Evolutionary conservation across 2,329 filamentous ascomycete species (phyloP).

Genomic region (Fusarium begoniae): DNA sequence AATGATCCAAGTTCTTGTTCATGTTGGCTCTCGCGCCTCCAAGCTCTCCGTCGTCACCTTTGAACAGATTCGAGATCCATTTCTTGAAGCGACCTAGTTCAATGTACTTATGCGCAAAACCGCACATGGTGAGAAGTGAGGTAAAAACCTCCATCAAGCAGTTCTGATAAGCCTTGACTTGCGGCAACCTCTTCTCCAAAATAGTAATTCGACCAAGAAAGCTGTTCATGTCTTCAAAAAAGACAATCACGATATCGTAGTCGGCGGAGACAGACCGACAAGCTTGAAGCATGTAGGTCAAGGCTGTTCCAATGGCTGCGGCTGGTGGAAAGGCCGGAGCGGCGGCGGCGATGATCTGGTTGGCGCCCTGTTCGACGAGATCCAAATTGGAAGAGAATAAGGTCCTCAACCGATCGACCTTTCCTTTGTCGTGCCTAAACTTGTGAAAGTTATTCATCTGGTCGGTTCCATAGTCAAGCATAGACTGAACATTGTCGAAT

Average conservation of each 20-base stretch:
- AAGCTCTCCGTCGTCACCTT: slow-evolving; percentile 46
- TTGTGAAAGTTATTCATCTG: slow-evolving; percentile 47
- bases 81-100: slow-evolving; percentile 48
- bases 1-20: slow-evolving; percentile 40
- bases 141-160: slow-evolving; percentile 51
- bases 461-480: slow-evolving; percentile 40
- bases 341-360: slow-evolving; percentile 45
- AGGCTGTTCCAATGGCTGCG: slow-evolving; percentile 46
- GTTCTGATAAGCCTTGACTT: slow-evolving; percentile 44
- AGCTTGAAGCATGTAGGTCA: slow-evolving; percentile 46
- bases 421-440: slow-evolving; percentile 48
- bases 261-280: slow-evolving; percentile 47
- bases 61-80: slow-evolving; percentile 43
- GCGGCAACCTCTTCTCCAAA: slow-evolving; percentile 46
- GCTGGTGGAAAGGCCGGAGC: slow-evolving; percentile 46
- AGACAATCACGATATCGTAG: slow-evolving; percentile 51
- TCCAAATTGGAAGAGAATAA: slow-evolving; percentile 45
- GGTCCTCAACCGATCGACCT: slow-evolving; percentile 45
- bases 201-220: slow-evolving; percentile 49
- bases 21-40: slow-evolving; percentile 43
- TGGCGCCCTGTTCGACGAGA: slow-evolving; percentile 42
- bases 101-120: slow-evolving; percentile 48
- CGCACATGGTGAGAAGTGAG: slow-evolving; percentile 46
- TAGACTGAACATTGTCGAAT: slow-evolving; percentile 40
- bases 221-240: slow-evolving; percentile 51